A percentile compares a stretch with the other conserved stretches of the same genome.
These are phyloP conservation scores for Cladosporium sp. DNA, from an alignment of 2,329 filamentous ascomycete species.

Conservation along the genomic window DNA sequence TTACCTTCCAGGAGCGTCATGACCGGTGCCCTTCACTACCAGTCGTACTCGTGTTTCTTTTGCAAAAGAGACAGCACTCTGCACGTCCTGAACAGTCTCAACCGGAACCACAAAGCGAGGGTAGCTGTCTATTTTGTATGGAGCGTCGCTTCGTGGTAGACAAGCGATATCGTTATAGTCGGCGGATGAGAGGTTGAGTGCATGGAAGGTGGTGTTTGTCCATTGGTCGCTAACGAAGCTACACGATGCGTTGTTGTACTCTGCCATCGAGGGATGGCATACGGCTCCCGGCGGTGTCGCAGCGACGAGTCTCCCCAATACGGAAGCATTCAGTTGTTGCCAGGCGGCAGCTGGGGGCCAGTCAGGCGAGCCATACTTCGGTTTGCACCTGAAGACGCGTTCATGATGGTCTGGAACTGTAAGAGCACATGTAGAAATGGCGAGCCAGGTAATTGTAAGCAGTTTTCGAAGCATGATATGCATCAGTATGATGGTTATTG, in stretches of 20 bases:
- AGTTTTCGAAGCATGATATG: not conserved
- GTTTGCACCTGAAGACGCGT: conserved; percentile 4
- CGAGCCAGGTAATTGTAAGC: not conserved
- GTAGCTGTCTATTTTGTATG: conserved; percentile 21
- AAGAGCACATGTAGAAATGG: not conserved
- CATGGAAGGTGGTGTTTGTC: conserved; percentile 22
- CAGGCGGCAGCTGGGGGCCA: conserved; percentile 56
- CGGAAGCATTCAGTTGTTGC: conserved; percentile 54
- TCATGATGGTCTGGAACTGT: not conserved
- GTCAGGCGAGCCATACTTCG: conserved; percentile 13
- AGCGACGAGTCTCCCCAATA: conserved; percentile 54
- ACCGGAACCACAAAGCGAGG: conserved; percentile 23
- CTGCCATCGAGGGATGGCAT: conserved; percentile 5
- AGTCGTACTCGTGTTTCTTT: conserved; percentile 21
- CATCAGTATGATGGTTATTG: not conserved
- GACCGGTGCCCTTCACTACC: conserved; percentile 26
- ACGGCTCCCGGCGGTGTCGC: conserved; percentile 6
- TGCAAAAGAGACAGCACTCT: conserved; percentile 22
- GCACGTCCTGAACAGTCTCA: conserved; percentile 13
- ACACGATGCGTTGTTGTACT: conserved; percentile 22
- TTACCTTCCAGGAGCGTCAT: conserved; percentile 27
- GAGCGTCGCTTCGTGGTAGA: conserved; percentile 14
- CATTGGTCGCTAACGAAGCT: conserved; percentile 10
- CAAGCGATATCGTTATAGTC: conserved; percentile 26
- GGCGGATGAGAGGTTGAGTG: conserved; percentile 10